Conservation (phyloP, 257 asterid genomes). For the Solanum etuberosum region DNA sequence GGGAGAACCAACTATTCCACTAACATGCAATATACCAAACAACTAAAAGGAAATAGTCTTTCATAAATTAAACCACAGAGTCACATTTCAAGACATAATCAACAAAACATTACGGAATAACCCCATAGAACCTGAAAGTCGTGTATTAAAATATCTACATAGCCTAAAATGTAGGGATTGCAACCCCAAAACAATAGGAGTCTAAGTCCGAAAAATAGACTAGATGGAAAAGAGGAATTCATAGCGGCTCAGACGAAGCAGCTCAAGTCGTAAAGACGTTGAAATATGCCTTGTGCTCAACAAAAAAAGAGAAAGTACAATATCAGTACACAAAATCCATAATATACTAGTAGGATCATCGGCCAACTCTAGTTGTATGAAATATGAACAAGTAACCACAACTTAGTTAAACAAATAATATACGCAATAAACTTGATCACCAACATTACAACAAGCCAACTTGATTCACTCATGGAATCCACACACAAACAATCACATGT, state of each 20-base stretch:
- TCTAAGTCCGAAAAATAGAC: neutral
- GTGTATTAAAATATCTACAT: neutral
- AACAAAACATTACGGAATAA: neutral
- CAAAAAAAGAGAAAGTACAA: neutral
- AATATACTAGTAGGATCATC: neutral
- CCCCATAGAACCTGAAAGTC: neutral
- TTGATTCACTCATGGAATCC: neutral
- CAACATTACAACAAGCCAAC: too few relatives aligned
- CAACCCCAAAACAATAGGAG: neutral
- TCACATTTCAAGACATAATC: neutral
- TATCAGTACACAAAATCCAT: neutral
- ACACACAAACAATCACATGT: neutral
- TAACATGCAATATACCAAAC: neutral
- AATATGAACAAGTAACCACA: neutral
- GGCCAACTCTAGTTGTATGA: neutral
- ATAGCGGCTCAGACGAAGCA: neutral
- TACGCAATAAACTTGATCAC: neutral
- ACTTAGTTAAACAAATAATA: too few relatives aligned
- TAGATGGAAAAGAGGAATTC: neutral
- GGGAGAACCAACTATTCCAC: neutral
- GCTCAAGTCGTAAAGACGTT: neutral
- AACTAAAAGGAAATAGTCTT: neutral
- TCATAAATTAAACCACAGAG: neutral
- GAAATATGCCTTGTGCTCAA: neutral
- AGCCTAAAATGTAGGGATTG: neutral